These are phyloP conservation scores for Salix dunnii DNA, from an alignment of 345 rosid genomes.

Conservation along the genomic window DNA sequence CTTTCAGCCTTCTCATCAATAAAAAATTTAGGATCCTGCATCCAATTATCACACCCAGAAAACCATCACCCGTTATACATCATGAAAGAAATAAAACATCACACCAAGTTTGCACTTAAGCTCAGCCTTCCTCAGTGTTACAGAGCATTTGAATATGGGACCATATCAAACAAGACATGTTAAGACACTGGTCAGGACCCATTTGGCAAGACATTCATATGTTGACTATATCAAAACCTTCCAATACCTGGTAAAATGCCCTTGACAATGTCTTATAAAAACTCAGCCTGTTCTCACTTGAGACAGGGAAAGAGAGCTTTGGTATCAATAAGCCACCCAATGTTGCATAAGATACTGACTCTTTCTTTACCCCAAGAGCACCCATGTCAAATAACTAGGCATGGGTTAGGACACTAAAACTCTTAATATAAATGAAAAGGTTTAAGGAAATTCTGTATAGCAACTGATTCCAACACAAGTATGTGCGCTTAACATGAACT, in stretches of 20 bases:
- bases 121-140: not conserved
- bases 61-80: not conserved
- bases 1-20: conserved; percentile 62
- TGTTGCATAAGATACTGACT: no score
- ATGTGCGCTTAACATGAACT: no score
- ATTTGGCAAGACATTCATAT: not conserved
- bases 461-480: no score
- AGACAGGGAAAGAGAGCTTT: not conserved
- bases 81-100: not conserved
- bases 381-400: no score
- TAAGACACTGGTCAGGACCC: not conserved
- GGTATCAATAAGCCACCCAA: no score
- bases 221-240: no score
- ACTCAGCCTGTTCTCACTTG: not conserved
- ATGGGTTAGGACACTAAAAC: no score
- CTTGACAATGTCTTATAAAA: no score
- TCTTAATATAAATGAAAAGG: no score
- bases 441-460: no score
- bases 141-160: not conserved
- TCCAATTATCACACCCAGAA: not conserved
- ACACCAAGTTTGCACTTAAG: not conserved
- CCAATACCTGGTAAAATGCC: no score
- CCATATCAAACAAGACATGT: not conserved
- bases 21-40: conserved; percentile 55
- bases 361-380: no score